Evolutionary conservation across 2,329 filamentous ascomycete species (phyloP).

Genomic region (Talaromyces amestolkiae): DNA sequence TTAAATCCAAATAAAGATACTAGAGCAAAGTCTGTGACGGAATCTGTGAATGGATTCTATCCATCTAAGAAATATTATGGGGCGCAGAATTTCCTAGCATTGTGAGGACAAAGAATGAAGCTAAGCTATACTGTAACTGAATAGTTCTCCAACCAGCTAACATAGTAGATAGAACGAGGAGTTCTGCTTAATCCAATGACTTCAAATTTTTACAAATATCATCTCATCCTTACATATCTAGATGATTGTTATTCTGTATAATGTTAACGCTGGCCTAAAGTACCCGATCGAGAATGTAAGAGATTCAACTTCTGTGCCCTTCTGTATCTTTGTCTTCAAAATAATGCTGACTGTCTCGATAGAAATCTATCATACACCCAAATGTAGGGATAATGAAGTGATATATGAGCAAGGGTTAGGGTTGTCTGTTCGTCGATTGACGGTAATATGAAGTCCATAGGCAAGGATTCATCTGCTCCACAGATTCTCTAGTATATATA

Average conservation of each 20-base stretch:
- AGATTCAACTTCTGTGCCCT: neutral
- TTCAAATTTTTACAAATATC: too few relatives aligned
- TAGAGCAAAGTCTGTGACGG: neutral
- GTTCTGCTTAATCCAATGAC: neutral
- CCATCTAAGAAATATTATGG: neutral
- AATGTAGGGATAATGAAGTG: neutral
- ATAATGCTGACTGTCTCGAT: neutral
- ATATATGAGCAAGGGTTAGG: neutral
- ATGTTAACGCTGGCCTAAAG: neutral
- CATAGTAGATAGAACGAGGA: neutral
- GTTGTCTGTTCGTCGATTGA: neutral
- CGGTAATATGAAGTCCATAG: conserved; percentile 1
- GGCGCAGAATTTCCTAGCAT: neutral
- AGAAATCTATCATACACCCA: neutral
- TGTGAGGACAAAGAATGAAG: neutral
- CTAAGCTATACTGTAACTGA: neutral
- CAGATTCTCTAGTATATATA: neutral
- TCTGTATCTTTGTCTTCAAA: too few relatives aligned
- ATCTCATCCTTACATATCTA: neutral
- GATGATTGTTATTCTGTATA: neutral
- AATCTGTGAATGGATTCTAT: too few relatives aligned
- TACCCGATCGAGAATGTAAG: neutral
- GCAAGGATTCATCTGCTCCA: neutral
- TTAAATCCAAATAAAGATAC: neutral
- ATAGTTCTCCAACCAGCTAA: neutral